phyloP scores from a whole-genome alignment of 164 flowering plant species.

The Annona squamosa region DNA sequence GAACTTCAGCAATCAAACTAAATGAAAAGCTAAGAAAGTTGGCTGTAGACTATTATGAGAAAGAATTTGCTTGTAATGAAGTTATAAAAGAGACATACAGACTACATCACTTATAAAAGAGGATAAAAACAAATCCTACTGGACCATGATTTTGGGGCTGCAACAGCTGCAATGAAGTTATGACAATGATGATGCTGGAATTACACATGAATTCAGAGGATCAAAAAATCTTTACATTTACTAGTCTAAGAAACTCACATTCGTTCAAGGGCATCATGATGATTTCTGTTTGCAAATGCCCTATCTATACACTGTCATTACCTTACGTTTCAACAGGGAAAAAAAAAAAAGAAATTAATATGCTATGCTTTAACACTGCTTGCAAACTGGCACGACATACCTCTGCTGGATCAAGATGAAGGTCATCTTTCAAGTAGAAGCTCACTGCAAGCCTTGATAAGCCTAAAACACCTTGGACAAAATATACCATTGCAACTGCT shows the following conservation, averaged over 20 bases:
- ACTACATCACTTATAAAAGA: neutral
- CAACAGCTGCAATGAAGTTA: neutral
- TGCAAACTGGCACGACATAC: constrained; percentile 24
- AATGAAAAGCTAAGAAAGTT: no score
- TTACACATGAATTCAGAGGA: neutral
- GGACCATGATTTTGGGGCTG: neutral
- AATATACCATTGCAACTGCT: constrained; percentile 98
- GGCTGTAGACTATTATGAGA: no score
- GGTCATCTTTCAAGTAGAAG: constrained; percentile 92
- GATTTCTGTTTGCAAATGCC: neutral
- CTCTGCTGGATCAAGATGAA: constrained; percentile 99
- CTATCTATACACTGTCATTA: neutral
- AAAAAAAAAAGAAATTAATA: neutral
- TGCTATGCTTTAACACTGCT: neutral
- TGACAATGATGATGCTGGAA: neutral
- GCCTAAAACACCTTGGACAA: constrained; percentile 98
- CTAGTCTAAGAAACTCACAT: neutral
- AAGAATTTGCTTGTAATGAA: no score
- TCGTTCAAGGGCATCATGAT: neutral
- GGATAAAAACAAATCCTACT: neutral
- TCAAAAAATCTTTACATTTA: no score
- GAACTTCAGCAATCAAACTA: no score
- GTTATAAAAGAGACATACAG: neutral
- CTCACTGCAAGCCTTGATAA: constrained; percentile 96
- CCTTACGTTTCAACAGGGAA: neutral